phyloP scores from a whole-genome alignment of 495 filamentous ascomycete genomes.

The Echria macrotheca region DNA sequence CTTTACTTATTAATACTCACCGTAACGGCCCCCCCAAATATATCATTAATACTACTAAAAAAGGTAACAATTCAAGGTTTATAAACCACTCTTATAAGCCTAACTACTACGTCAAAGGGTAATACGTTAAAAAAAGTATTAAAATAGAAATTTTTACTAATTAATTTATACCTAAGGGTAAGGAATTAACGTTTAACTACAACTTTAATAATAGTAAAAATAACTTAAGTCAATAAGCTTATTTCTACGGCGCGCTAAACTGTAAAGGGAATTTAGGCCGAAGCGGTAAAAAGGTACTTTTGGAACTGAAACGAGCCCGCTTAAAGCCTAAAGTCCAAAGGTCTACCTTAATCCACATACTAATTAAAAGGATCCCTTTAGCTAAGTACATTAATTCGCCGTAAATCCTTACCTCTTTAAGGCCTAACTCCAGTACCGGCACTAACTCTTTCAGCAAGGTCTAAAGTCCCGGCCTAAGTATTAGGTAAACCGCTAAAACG shows the following conservation, averaged over 20 bases:
- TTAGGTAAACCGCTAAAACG: neutral
- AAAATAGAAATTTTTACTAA: neutral
- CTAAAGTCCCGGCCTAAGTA: neutral
- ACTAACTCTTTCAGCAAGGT: too few relatives aligned
- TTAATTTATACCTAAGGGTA: neutral
- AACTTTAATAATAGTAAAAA: neutral
- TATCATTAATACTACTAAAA: neutral
- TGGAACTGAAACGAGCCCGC: neutral
- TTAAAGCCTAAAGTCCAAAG: neutral
- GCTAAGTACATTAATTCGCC: too few relatives aligned
- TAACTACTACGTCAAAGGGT: neutral
- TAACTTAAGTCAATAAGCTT: neutral
- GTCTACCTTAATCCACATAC: neutral
- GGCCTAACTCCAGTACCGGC: neutral
- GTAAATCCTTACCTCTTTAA: too few relatives aligned
- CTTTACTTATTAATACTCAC: slow-evolving; percentile 1
- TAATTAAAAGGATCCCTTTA: neutral
- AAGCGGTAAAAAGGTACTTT: neutral
- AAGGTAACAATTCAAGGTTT: slow-evolving; percentile 1
- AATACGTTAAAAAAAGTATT: neutral
- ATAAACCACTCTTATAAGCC: slow-evolving; percentile 1
- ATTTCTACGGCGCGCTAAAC: neutral
- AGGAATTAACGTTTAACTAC: slow-evolving; percentile 1
- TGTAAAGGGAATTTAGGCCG: neutral
- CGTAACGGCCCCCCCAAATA: neutral